Percentiles rank a stretch among this genome's conserved stretches.
Conservation (phyloP, 2,329 filamentous ascomycete species). For the Arthrinium phaeospermum region DNA sequence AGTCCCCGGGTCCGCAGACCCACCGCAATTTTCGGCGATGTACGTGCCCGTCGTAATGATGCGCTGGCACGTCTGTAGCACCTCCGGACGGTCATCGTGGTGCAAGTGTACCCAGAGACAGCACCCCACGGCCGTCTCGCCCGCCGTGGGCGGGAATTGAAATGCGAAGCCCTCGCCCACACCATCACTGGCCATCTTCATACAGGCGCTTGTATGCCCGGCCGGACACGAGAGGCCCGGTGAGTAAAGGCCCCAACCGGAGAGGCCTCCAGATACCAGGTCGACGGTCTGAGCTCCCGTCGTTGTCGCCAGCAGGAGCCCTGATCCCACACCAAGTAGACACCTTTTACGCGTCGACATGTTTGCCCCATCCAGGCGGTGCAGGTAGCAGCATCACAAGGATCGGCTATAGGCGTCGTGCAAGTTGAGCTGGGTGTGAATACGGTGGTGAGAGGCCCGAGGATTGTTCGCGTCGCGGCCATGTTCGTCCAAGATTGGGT, state of each 20-base stretch:
- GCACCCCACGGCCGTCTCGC: slow-evolving; percentile 22
- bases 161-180: slow-evolving; percentile 4
- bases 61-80: background rate
- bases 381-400: background rate
- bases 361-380: background rate
- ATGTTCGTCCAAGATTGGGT: background rate
- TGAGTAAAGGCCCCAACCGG: slow-evolving; percentile 24
- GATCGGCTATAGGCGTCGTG: background rate
- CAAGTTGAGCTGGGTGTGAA: slow-evolving; percentile 11
- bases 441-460: slow-evolving; percentile 19
- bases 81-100: no score
- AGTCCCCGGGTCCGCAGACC: background rate
- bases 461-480: background rate
- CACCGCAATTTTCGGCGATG: background rate
- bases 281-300: background rate
- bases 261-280: background rate
- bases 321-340: background rate
- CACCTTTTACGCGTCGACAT: no score
- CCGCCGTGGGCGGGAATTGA: slow-evolving; percentile 10
- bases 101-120: slow-evolving; percentile 10
- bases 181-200: background rate
- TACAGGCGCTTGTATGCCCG: slow-evolving; percentile 12
- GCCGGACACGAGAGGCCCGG: slow-evolving; percentile 21
- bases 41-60: background rate
- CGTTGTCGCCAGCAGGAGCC: slow-evolving; percentile 4